Conservation (phyloP, 2,329 filamentous ascomycete species). For the Aspergillus vadensis region DNA sequence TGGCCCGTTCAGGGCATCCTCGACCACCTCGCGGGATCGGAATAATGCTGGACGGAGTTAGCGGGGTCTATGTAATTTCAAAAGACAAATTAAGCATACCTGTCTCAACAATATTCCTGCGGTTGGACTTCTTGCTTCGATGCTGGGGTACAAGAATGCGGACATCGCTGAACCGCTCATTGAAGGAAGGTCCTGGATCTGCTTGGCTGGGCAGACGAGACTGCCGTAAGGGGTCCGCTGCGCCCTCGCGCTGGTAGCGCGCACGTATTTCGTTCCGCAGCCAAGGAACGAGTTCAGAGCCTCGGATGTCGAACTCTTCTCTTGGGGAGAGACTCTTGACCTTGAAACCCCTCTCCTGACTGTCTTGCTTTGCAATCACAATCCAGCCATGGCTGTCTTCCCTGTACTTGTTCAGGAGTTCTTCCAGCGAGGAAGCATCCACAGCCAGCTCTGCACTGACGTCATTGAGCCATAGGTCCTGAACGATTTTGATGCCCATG, state of each 20-base stretch:
- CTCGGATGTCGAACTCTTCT: constrained; percentile 77
- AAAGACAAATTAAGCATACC: constrained; percentile 55
- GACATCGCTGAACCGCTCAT: constrained; percentile 68
- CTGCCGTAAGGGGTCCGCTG: constrained; percentile 46
- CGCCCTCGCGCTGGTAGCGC: constrained; percentile 63
- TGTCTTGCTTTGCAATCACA: constrained; percentile 75
- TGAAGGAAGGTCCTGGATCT: constrained; percentile 34
- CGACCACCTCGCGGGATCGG: constrained; percentile 62
- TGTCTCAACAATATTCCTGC: constrained; percentile 81
- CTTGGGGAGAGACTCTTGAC: constrained; percentile 76
- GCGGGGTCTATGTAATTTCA: background rate
- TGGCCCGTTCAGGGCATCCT: constrained; percentile 73
- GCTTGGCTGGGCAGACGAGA: constrained; percentile 45
- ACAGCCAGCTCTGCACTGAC: constrained; percentile 86
- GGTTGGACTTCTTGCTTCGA: constrained; percentile 87
- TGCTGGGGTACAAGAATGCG: constrained; percentile 81
- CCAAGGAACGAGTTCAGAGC: constrained; percentile 73
- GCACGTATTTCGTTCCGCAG: constrained; percentile 81
- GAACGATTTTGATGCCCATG: constrained; percentile 73
- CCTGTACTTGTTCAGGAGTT: constrained; percentile 65
- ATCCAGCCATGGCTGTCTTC: constrained; percentile 86
- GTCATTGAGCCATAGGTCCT: constrained; percentile 76
- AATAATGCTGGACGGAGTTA: constrained; percentile 47
- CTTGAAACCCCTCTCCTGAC: constrained; percentile 64
- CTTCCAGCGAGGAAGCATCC: constrained; percentile 76